Percentiles rank a stretch among this genome's conserved stretches.
These are phyloP conservation scores for Coleophoma eucalyptorum DNA, from an alignment of 2,329 filamentous ascomycete species.

Conservation along the genomic window DNA sequence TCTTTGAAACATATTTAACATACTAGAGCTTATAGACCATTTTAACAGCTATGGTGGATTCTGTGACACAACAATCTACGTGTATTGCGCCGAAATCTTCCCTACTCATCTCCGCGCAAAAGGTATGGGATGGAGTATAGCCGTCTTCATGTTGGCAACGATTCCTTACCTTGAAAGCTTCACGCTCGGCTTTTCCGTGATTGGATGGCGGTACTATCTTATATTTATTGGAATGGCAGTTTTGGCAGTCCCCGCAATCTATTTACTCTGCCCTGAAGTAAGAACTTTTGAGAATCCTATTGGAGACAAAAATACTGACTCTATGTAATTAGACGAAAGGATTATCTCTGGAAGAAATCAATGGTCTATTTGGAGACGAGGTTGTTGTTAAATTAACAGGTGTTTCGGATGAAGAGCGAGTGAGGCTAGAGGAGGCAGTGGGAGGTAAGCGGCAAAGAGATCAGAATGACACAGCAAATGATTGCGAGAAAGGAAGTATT, in stretches of 20 bases:
- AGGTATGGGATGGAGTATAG: constrained; percentile 2
- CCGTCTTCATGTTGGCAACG: background rate
- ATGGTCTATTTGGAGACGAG: constrained; percentile 5
- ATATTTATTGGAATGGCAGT: constrained; percentile 1
- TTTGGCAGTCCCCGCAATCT: background rate
- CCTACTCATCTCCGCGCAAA: constrained; percentile 7
- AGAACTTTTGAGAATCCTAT: background rate
- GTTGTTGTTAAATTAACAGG: constrained; percentile 1
- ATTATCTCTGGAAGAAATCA: constrained; percentile 6
- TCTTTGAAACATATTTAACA: background rate
- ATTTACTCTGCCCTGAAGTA: constrained; percentile 1
- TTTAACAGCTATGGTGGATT: background rate
- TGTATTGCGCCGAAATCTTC: constrained; percentile 7
- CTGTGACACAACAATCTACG: constrained; percentile 1
- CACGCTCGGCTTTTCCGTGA: background rate
- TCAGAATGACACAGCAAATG: background rate
- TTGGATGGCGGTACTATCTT: constrained; percentile 7
- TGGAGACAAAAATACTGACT: background rate
- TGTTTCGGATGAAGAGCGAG: background rate
- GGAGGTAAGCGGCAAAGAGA: background rate
- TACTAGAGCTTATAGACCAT: background rate
- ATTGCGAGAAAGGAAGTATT: background rate
- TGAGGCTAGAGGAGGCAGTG: background rate
- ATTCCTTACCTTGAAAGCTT: constrained; percentile 3
- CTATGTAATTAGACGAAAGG: constrained; percentile 1